A percentile compares a stretch with the other conserved stretches of the same genome.
Evolutionary conservation across 2,329 filamentous ascomycete genomes (phyloP).

Genomic region (Aspergillus latus): DNA sequence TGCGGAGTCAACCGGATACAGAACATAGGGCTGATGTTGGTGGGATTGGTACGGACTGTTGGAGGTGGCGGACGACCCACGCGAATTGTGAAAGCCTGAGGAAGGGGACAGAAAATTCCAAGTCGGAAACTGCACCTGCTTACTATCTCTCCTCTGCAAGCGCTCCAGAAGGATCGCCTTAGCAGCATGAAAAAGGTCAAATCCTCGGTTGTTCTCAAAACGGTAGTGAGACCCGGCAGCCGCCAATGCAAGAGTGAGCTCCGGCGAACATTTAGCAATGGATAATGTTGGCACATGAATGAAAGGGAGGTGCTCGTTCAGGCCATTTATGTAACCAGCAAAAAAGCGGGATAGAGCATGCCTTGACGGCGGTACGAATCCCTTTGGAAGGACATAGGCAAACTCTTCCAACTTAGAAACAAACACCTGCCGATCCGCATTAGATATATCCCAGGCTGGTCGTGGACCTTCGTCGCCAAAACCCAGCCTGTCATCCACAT

Average conservation of each 20-base stretch:
- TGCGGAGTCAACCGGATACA: background rate
- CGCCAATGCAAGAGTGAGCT: slow-evolving; percentile 3
- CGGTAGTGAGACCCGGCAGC: slow-evolving; percentile 11
- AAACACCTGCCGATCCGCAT: slow-evolving; percentile 47
- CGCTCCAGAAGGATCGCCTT: slow-evolving; percentile 3
- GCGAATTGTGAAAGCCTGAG: too few species aligned
- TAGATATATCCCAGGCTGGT: slow-evolving; percentile 49
- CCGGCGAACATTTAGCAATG: slow-evolving; percentile 2
- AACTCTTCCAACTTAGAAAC: slow-evolving; percentile 31
- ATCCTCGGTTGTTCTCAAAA: slow-evolving; percentile 7
- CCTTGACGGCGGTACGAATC: background rate
- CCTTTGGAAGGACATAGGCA: too few species aligned
- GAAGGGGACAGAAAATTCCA: too few species aligned
- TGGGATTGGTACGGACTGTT: too few species aligned
- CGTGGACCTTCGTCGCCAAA: slow-evolving; percentile 45
- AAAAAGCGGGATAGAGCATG: slow-evolving; percentile 10
- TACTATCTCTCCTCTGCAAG: background rate
- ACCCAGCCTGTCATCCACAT: slow-evolving; percentile 45
- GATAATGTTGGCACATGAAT: slow-evolving; percentile 8
- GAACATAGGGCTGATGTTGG: background rate
- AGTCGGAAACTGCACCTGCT: background rate
- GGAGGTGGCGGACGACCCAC: too few species aligned
- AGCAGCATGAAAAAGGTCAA: background rate
- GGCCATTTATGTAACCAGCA: slow-evolving; percentile 8
- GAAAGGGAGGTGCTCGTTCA: slow-evolving; percentile 12